Percentiles rank a stretch among this genome's conserved stretches.
These are phyloP conservation scores for Pestalotiopsis sp. DNA, from an alignment of 2,329 filamentous ascomycete species.

Conservation along the genomic window DNA sequence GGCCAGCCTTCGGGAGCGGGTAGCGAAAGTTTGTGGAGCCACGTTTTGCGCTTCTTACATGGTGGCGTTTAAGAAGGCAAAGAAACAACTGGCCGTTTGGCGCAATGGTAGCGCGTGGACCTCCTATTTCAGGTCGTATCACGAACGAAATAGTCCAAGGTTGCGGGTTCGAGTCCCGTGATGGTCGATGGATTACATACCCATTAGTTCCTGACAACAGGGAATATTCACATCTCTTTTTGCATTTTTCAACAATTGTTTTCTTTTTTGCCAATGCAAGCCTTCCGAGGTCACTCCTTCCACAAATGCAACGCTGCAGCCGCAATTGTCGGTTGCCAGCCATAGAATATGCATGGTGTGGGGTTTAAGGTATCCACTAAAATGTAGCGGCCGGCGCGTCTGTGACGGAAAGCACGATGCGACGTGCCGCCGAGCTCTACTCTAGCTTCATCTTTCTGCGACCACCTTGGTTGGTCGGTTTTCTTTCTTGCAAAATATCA, in stretches of 20 bases:
- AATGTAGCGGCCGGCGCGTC: constrained; percentile 7
- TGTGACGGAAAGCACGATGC: not conserved
- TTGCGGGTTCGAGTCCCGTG: constrained; percentile 40
- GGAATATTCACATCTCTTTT: constrained; percentile 19
- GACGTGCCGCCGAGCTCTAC: not conserved
- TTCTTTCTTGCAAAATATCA: too few relatives aligned
- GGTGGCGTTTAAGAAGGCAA: not conserved
- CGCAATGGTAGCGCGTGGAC: constrained; percentile 29
- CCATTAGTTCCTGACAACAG: constrained; percentile 1
- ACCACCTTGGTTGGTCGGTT: not conserved
- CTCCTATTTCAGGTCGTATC: constrained; percentile 27
- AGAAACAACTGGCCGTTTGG: constrained; percentile 18
- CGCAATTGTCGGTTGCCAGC: too few relatives aligned
- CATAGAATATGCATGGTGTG: not conserved
- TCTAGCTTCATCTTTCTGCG: not conserved
- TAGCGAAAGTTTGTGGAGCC: not conserved
- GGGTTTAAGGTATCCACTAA: not conserved
- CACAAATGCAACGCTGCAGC: too few relatives aligned
- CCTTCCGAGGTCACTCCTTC: too few relatives aligned
- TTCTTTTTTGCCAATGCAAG: not conserved
- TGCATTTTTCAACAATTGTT: constrained; percentile 5
- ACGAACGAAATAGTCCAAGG: constrained; percentile 29
- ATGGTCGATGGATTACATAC: constrained; percentile 17
- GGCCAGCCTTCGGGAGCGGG: not conserved
- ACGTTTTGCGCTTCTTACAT: not conserved